phyloP scores from a whole-genome alignment of 2,329 filamentous ascomycete species.

The Fusarium robinianum region DNA sequence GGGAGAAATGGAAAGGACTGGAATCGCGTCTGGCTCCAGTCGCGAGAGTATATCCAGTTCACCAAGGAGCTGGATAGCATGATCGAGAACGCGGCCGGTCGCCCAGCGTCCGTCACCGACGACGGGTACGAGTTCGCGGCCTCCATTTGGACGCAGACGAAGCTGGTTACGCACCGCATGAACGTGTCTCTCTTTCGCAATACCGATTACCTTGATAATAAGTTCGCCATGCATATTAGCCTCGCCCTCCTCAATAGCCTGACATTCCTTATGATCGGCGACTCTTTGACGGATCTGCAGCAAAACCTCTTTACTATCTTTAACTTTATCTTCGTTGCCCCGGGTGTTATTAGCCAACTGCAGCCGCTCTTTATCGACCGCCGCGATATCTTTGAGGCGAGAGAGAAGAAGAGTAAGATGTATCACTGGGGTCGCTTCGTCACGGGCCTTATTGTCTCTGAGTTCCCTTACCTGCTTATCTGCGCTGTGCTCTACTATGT shows the following conservation, averaged over 20 bases:
- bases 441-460: slow-evolving; percentile 54
- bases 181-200: slow-evolving; percentile 68
- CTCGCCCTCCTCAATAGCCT: slow-evolving; percentile 65
- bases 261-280: slow-evolving; percentile 63
- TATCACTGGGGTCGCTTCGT: slow-evolving; percentile 66
- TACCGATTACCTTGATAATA: slow-evolving; percentile 68
- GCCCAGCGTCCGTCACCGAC: slow-evolving; percentile 46
- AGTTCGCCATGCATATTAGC: slow-evolving; percentile 59
- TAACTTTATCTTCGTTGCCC: slow-evolving; percentile 66
- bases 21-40: slow-evolving; percentile 72
- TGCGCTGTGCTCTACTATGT: slow-evolving; percentile 54
- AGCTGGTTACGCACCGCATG: slow-evolving; percentile 66
- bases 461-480: slow-evolving; percentile 51
- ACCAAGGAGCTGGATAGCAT: slow-evolving; percentile 67
- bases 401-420: slow-evolving; percentile 56
- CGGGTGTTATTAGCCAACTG: slow-evolving; percentile 48
- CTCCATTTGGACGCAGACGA: slow-evolving; percentile 65
- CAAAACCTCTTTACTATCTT: slow-evolving; percentile 63
- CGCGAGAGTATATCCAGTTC: slow-evolving; percentile 60
- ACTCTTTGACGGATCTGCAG: slow-evolving; percentile 56
- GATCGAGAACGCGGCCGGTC: slow-evolving; percentile 58
- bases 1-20: slow-evolving; percentile 58
- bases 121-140: slow-evolving; percentile 74
- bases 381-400: slow-evolving; percentile 53
- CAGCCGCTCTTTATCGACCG: slow-evolving; percentile 55